Percentiles rank a stretch among this genome's conserved stretches.
These are phyloP conservation scores for Carex scoparia DNA, from an alignment of 176 grass and related monocot genomes.

Conservation along the genomic window DNA sequence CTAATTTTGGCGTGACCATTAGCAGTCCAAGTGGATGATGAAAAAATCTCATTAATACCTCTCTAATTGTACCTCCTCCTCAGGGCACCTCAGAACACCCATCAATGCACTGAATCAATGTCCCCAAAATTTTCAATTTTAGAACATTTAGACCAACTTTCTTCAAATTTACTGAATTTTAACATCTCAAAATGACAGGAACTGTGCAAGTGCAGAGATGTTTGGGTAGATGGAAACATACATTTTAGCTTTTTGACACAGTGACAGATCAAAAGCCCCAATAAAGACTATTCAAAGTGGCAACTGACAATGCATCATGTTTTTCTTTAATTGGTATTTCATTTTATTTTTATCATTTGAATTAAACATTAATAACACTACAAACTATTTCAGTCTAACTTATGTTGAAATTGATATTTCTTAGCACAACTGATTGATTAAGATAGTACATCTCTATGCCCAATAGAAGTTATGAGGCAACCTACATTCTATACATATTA, in stretches of 20 bases:
- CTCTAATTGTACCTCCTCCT: slow-evolving; percentile 2
- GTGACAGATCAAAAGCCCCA: not conserved
- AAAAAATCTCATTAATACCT: not conserved
- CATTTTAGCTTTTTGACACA: not conserved
- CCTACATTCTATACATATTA: not conserved
- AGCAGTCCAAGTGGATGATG: too few species aligned
- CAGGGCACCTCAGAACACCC: slow-evolving; percentile 9
- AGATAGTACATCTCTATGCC: not conserved
- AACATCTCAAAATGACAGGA: slow-evolving; percentile 2
- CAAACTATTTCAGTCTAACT: not conserved
- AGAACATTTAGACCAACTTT: not conserved
- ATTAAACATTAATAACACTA: not conserved
- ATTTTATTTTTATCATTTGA: not conserved
- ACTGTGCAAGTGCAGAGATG: slow-evolving; percentile 7
- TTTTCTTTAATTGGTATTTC: not conserved
- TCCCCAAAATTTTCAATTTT: not conserved
- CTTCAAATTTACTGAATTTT: not conserved
- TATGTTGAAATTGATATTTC: not conserved
- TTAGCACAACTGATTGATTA: not conserved
- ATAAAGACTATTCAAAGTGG: not conserved
- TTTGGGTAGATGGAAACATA: slow-evolving; percentile 4
- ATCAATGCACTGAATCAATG: slow-evolving; percentile 22
- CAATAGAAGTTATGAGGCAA: not conserved
- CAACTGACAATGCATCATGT: not conserved
- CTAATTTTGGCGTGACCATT: too few species aligned